Conservation (phyloP, 2,329 filamentous ascomycete species). For the Aschersonia sp. region DNA sequence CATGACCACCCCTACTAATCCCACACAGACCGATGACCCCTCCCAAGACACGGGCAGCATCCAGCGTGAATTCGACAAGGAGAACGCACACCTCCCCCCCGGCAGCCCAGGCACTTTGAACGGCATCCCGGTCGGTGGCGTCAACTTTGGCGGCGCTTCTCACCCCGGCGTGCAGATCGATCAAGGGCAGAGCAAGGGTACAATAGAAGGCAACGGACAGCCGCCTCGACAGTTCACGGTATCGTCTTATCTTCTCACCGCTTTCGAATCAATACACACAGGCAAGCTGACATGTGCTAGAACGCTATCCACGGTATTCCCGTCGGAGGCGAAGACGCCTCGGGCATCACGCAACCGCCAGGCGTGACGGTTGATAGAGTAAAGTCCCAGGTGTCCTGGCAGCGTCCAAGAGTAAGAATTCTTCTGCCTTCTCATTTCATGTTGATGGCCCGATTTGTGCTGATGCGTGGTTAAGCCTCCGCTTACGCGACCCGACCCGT, state of each 20-base stretch:
- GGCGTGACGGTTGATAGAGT: not conserved
- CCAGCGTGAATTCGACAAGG: not conserved
- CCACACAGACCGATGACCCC: not conserved
- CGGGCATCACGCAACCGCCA: not conserved
- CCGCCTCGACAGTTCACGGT: too few species aligned
- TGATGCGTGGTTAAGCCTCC: too few species aligned
- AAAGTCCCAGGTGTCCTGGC: not conserved
- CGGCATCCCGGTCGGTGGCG: not conserved
- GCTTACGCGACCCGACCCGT: too few species aligned
- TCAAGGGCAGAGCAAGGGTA: not conserved
- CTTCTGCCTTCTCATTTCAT: too few species aligned
- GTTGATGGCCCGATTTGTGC: too few species aligned
- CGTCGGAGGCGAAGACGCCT: not conserved
- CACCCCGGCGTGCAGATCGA: not conserved
- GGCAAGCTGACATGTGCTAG: not conserved
- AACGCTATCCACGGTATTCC: not conserved
- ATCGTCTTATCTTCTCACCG: too few species aligned
- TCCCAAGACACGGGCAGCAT: not conserved
- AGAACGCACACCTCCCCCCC: not conserved
- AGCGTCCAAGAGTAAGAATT: not conserved
- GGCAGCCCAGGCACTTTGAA: not conserved
- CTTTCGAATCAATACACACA: not conserved
- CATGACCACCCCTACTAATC: too few species aligned
- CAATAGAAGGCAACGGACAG: not conserved
- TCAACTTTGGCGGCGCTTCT: not conserved